Evolutionary conservation across 2,329 filamentous ascomycete genomes (phyloP).

Genomic region (Trichoderma brevicompactum): DNA sequence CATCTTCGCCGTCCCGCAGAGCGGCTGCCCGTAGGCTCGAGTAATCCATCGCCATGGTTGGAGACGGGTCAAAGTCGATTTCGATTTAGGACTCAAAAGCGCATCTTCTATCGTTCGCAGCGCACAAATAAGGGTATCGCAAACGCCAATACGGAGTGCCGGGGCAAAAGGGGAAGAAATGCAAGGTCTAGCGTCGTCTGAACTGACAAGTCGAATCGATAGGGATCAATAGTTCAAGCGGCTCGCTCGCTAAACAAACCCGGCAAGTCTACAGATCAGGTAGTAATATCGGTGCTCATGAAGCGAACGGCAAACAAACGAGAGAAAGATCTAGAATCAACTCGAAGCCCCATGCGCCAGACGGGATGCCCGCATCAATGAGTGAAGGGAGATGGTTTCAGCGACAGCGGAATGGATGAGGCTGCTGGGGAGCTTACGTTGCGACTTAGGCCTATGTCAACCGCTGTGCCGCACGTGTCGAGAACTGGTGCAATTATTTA

Average conservation of each 20-base stretch:
- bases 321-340: conserved; percentile 10
- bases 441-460: conserved; percentile 3
- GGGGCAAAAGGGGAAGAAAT: background rate
- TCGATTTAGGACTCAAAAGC: background rate
- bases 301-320: conserved; percentile 1
- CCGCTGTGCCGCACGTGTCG: conserved; percentile 9
- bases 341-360: background rate
- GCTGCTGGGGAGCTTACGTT: conserved; percentile 14
- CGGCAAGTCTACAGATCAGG: background rate
- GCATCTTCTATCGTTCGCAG: conserved; percentile 11
- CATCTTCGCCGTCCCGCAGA: conserved; percentile 82
- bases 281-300: background rate
- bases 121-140: background rate
- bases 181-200: background rate
- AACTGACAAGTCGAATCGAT: background rate
- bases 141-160: background rate
- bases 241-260: conserved; percentile 8
- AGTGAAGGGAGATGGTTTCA: background rate
- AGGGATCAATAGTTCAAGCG: background rate
- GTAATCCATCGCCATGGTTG: conserved; percentile 63
- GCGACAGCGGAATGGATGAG: background rate
- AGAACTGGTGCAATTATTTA: background rate
- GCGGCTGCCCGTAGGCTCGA: conserved; percentile 83
- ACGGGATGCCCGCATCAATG: conserved; percentile 4
- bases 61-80: background rate